Conservation (phyloP, 805 yeast species). For the Candida schatavii region DNA sequence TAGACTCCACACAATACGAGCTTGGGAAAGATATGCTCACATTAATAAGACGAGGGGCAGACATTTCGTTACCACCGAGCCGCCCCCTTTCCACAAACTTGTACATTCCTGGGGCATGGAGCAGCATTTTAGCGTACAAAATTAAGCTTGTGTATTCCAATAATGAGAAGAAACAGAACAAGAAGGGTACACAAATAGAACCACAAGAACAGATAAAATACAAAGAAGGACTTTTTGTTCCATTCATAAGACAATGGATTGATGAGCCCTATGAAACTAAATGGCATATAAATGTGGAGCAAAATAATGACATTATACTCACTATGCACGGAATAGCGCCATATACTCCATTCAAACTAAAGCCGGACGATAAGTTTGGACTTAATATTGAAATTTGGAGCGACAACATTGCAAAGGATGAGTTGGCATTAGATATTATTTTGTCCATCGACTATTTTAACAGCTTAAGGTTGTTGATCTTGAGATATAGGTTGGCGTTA, state of each 20-base stretch:
- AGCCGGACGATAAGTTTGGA: slow-evolving; percentile 18
- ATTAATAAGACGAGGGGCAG: slow-evolving; percentile 37
- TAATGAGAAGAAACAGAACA: slow-evolving; percentile 9
- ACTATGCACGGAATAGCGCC: slow-evolving; percentile 70
- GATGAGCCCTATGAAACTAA: slow-evolving; percentile 70
- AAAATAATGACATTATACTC: slow-evolving; percentile 15
- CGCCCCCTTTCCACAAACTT: slow-evolving; percentile 47
- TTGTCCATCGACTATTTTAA: slow-evolving; percentile 51
- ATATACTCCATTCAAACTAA: slow-evolving; percentile 53
- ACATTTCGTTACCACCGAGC: slow-evolving; percentile 39
- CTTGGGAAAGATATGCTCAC: slow-evolving; percentile 32
- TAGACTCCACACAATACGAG: slow-evolving; percentile 16
- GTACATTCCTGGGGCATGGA: slow-evolving; percentile 55
- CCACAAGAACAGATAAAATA: neutral
- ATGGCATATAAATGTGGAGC: slow-evolving; percentile 62
- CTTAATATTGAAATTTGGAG: slow-evolving; percentile 50
- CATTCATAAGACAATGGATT: slow-evolving; percentile 67
- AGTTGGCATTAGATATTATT: slow-evolving; percentile 33
- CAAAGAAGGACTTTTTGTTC: slow-evolving; percentile 39
- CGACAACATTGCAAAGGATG: slow-evolving; percentile 29
- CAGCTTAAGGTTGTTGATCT: slow-evolving; percentile 65
- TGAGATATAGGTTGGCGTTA: slow-evolving; percentile 74
- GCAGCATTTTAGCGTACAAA: slow-evolving; percentile 57
- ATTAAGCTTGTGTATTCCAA: slow-evolving; percentile 18
- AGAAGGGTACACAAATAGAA: neutral